These are phyloP conservation scores for Sphaerulina musiva DNA, from an alignment of 2,329 filamentous ascomycete genomes.

Conservation along the genomic window DNA sequence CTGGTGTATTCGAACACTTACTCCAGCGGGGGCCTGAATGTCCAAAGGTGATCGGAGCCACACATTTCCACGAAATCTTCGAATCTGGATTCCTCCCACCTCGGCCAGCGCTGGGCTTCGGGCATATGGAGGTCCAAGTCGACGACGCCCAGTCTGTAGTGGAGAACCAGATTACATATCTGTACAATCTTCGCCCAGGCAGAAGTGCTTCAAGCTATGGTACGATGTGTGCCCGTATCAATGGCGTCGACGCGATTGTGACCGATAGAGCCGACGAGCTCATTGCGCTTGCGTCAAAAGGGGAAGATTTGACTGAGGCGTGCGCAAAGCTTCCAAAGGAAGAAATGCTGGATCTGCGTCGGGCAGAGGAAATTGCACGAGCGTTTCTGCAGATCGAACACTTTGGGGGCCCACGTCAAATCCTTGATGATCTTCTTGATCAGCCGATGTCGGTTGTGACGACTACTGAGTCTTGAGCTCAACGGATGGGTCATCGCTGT, in stretches of 20 bases:
- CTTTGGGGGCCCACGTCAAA: conserved; percentile 30
- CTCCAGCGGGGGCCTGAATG: conserved; percentile 43
- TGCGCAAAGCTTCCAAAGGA: conserved; percentile 60
- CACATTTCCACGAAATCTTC: conserved; percentile 68
- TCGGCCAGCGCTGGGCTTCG: conserved; percentile 51
- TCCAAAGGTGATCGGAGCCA: conserved; percentile 57
- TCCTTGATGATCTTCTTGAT: conserved; percentile 37
- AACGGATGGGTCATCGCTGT: background rate
- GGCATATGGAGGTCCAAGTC: conserved; percentile 65
- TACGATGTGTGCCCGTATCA: conserved; percentile 74
- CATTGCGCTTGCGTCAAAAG: conserved; percentile 58
- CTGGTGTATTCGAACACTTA: conserved; percentile 54
- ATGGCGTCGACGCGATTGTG: conserved; percentile 67
- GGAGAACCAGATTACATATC: conserved; percentile 49
- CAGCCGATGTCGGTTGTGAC: background rate
- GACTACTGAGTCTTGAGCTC: background rate
- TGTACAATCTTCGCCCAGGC: conserved; percentile 45
- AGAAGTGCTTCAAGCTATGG: conserved; percentile 78
- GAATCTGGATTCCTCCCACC: conserved; percentile 53
- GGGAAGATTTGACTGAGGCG: conserved; percentile 67
- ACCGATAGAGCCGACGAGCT: conserved; percentile 71
- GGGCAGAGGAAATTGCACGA: conserved; percentile 50
- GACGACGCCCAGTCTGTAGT: conserved; percentile 46
- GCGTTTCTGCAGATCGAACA: conserved; percentile 39
- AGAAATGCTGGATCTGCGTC: conserved; percentile 61